Percentiles rank a stretch among this genome's conserved stretches.
Evolutionary conservation across 2,329 filamentous ascomycete species (phyloP).

Genomic region (Scytalidium sp.): DNA sequence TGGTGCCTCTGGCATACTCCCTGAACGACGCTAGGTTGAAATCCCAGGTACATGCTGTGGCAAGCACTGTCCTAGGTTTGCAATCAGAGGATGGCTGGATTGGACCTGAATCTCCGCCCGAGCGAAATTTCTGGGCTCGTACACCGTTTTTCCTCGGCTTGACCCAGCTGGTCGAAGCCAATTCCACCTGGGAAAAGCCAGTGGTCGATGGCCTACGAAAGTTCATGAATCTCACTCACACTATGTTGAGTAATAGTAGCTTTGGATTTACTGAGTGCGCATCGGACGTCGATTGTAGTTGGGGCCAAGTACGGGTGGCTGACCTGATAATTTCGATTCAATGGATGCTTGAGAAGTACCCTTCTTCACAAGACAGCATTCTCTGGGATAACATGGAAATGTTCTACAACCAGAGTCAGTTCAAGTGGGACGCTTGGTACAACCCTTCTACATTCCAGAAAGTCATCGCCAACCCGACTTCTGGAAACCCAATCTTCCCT

Average conservation of each 20-base stretch:
- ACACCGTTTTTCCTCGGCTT: slow-evolving; percentile 5
- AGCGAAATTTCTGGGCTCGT: slow-evolving; percentile 13
- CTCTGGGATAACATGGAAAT: slow-evolving; percentile 28
- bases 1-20: slow-evolving; percentile 53
- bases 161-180: slow-evolving; percentile 39
- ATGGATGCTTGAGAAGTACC: slow-evolving; percentile 30
- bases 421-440: slow-evolving; percentile 20
- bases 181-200: slow-evolving; percentile 35
- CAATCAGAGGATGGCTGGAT: slow-evolving; percentile 56
- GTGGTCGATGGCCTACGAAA: slow-evolving; percentile 47
- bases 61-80: slow-evolving; percentile 44
- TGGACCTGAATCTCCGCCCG: slow-evolving; percentile 44
- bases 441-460: slow-evolving; percentile 16
- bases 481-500: slow-evolving; percentile 7
- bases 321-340: slow-evolving; percentile 32
- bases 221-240: slow-evolving; percentile 47
- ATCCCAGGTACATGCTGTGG: slow-evolving; percentile 40
- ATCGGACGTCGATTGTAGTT: not conserved
- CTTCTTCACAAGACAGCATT: slow-evolving; percentile 15
- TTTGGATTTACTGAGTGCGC: not conserved
- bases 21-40: slow-evolving; percentile 47
- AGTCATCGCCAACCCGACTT: not conserved
- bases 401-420: slow-evolving; percentile 13
- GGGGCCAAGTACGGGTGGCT: slow-evolving; percentile 13
- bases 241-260: slow-evolving; percentile 42